phyloP scores from a whole-genome alignment of 2,329 filamentous ascomycete species.

The Tolypocladium pustulatum region DNA sequence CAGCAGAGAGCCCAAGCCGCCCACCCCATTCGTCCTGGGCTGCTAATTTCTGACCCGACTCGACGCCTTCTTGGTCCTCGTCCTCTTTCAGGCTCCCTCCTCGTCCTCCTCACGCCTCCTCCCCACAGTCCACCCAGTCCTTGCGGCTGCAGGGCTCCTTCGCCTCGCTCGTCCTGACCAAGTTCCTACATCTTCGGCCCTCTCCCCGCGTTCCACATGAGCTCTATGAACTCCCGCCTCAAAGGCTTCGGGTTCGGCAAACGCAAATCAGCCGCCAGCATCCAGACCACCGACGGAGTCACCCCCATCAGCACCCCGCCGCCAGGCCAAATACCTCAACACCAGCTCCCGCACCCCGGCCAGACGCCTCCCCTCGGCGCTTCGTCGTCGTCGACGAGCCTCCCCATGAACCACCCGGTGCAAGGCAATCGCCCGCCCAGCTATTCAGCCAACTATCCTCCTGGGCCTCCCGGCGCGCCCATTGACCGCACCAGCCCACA shows the following conservation, averaged over 20 bases:
- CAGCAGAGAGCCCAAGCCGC: conserved; percentile 3
- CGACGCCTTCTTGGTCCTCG: neutral
- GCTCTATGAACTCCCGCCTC: conserved; percentile 70
- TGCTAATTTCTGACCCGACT: conserved; percentile 3
- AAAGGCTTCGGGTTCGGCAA: conserved; percentile 75
- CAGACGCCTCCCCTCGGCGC: conserved; percentile 24
- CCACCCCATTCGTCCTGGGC: conserved; percentile 1
- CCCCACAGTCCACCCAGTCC: conserved; percentile 4
- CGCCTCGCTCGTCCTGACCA: conserved; percentile 3
- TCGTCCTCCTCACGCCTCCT: neutral
- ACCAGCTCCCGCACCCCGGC: conserved; percentile 26
- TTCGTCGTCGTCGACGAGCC: conserved; percentile 34
- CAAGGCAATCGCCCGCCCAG: conserved; percentile 52
- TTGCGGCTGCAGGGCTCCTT: conserved; percentile 6
- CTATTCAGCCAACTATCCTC: conserved; percentile 47
- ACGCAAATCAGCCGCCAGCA: conserved; percentile 59
- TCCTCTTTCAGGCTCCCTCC: neutral
- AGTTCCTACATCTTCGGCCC: conserved; percentile 1
- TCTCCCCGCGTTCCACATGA: conserved; percentile 42
- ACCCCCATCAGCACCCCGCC: conserved; percentile 23
- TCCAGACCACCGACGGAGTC: conserved; percentile 36
- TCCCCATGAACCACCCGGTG: conserved; percentile 53
- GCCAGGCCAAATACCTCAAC: conserved; percentile 40
- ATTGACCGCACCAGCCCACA: conserved; percentile 44
- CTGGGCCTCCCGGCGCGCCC: conserved; percentile 28